Base-by-base conservation (phyloP, 345 rosid genomes). In the Physaria fendleri region DNA sequence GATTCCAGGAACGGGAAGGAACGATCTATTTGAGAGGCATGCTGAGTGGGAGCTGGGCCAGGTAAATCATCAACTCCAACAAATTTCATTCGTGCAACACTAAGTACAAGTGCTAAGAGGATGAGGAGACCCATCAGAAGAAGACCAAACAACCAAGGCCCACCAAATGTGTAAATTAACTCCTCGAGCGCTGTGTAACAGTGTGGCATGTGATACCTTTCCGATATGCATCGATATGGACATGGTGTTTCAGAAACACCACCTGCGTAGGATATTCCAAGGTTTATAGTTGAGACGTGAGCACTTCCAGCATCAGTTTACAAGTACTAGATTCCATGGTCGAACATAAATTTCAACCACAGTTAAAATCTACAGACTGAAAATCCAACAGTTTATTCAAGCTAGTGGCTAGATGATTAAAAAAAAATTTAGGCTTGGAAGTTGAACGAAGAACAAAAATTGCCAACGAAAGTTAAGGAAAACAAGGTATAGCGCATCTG, bases 1-100 rank as follows among this genome's bases (percentile, higher is more conserved):
- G 98, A 92, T 71, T 92, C 97, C 71, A 92, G 75, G 81, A 92
- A 92, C 47, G 98, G 98, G 70, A 88, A 92, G 28, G 96, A 88
- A 66, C 84, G 96, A 69, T 86, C 95, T 10, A 83, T 86, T 66
- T 82, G 97, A 72, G 97, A 82, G 66, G 87, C 85, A 54, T 76
- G 95, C 34, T 81, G 96, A 25, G 93, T 81, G 59, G 96, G 88
- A 57, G 87, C 85, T 32, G 90, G 87, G 43, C 90, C 97, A 14
- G 93, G 83, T 72, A 78, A 76, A 67, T 92, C 98, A 79, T 92
- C 98, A 58, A 82, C 90, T 54, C 93, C 98, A 32, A 84, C 95
- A 76, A 84, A 88, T 78, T 88, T 92, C 89, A 92, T 88, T 61
- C 97, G 79, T 25, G 98, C 98, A 69, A 92, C 97, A 70, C 98